A percentile compares a stretch with the other conserved stretches of the same genome.
Conservation (phyloP, 2,329 filamentous ascomycete species). For the Lecanosticta acicola region DNA sequence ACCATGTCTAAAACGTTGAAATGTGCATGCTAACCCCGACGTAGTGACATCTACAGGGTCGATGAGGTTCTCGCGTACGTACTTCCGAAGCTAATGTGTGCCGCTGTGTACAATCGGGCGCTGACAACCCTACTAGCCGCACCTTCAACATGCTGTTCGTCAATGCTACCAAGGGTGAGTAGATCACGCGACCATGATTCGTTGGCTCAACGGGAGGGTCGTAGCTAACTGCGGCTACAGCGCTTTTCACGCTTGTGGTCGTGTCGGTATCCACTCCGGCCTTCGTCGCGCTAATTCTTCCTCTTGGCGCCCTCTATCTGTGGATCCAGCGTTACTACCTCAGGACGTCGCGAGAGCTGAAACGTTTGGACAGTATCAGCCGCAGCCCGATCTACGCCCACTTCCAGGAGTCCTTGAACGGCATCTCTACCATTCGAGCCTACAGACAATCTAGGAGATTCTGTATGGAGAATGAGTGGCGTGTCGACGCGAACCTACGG, state of each 20-base stretch:
- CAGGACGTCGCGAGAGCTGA: constrained; percentile 89
- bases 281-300: constrained; percentile 75
- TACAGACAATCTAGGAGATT: constrained; percentile 87
- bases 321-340: constrained; percentile 97
- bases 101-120: not conserved
- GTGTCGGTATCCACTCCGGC: constrained; percentile 76
- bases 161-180: constrained; percentile 39
- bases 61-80: constrained; percentile 80
- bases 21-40: not conserved
- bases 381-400: constrained; percentile 96
- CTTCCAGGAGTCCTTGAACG: constrained; percentile 94
- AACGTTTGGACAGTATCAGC: constrained; percentile 90
- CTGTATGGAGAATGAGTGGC: constrained; percentile 91
- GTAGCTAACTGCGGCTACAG: constrained; percentile 28
- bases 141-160: constrained; percentile 86
- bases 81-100: constrained; percentile 10
- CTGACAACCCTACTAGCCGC: constrained; percentile 45
- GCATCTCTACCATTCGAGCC: constrained; percentile 89
- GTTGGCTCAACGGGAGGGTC: constrained; percentile 19
- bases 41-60: constrained; percentile 40
- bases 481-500: constrained; percentile 86
- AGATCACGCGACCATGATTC: not conserved
- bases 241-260: constrained; percentile 74
- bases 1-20: constrained; percentile 3
- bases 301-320: constrained; percentile 73